Evolutionary conservation across 108 stramenopile species (phyloP), one percentile per base, ranked within the genome.

Genomic region (Skeletonema menzelii): DNA sequence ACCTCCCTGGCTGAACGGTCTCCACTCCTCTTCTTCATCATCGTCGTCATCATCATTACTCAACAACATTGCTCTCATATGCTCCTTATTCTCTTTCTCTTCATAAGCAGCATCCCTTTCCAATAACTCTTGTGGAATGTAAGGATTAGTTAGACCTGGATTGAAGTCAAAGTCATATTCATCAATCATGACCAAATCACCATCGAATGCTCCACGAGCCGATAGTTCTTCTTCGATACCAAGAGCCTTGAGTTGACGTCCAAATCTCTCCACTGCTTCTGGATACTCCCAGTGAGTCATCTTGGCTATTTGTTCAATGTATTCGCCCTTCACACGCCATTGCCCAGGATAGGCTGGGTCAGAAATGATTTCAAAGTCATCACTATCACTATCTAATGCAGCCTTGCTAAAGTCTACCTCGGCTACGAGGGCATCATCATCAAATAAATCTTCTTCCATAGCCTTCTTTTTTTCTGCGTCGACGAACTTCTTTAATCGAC

Each of bases 261-360:
- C 93, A 69, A 97, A 97, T 14, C 95, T 86, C 72, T 89, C 91
- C 19, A 95, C 92, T 26, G 92, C 94, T 79, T 95, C 95, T 10
- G 92, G 91, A 65, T 96, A 96, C 62, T 95, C 97, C 93, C 94
- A 97, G 63, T 96, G 92, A 14, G 97, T 97, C 95, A 96, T 97
- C 63, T 86, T 82, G 19, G 95, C 95, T 53, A 97, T 79, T 46
- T 90, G 87, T 70, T 97, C 96, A 68, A 97, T 94, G 71, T 92
- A 92, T 27, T 74, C 69, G 1, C 95, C 95, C 15, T 66, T 80
- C 20, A 97, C 73, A 49, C 94, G 79, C 91, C 92, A 97, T 72
- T 97, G 94, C 31, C 92, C 92, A 28, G 95, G 93, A 71, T 95
- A 95, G 11, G 93, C 87, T 38, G 90, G 91, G 77, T 95, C 95